Conservation (phyloP, 495 filamentous ascomycete species). For the Cercophora sp. region DNA sequence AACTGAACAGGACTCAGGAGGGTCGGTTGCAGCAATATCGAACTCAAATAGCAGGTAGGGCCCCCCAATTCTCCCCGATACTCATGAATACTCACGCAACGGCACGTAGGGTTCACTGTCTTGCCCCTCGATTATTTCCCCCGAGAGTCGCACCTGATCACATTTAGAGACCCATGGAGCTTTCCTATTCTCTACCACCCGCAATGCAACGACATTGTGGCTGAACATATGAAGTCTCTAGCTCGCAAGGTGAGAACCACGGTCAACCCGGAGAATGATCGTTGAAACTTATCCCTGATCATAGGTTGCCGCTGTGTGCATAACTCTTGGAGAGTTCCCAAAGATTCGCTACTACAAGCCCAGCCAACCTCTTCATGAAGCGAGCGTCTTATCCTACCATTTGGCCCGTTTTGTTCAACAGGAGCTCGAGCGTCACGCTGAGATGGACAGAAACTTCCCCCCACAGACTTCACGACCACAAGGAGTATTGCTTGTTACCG, state of each 20-base stretch:
- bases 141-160: slow-evolving; percentile 84
- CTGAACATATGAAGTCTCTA: slow-evolving; percentile 71
- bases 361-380: slow-evolving; percentile 72
- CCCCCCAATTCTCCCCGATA: slow-evolving; percentile 17
- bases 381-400: slow-evolving; percentile 77
- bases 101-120: slow-evolving; percentile 50
- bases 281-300: slow-evolving; percentile 24
- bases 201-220: slow-evolving; percentile 76
- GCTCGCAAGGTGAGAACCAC: slow-evolving; percentile 69
- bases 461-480: slow-evolving; percentile 74
- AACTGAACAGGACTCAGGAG: slow-evolving; percentile 38
- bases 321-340: slow-evolving; percentile 81
- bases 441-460: slow-evolving; percentile 78
- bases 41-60: slow-evolving; percentile 59
- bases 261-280: background rate
- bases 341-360: slow-evolving; percentile 87
- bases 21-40: slow-evolving; percentile 52
- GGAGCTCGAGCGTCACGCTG: slow-evolving; percentile 80
- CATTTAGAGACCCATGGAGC: slow-evolving; percentile 89
- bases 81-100: slow-evolving; percentile 7
- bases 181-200: slow-evolving; percentile 92
- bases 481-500: slow-evolving; percentile 79
- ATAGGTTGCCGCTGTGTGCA: slow-evolving; percentile 79
- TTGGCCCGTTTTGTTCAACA: slow-evolving; percentile 89
- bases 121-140: slow-evolving; percentile 86